Conservation (phyloP, 176 grass and related monocot species). For the Oryza coarctata region DNA sequence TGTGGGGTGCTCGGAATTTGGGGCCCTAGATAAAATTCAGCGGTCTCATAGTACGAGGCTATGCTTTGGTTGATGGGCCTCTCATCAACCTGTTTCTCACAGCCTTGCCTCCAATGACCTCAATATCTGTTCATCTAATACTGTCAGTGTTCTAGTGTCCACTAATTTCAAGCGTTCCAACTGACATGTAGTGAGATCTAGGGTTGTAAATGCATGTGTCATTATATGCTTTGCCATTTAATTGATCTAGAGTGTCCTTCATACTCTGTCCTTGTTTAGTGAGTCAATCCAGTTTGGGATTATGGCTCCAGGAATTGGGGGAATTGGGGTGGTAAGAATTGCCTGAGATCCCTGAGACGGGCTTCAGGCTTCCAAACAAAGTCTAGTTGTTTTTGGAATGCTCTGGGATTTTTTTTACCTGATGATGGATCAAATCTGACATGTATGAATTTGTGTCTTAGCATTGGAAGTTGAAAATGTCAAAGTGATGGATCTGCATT, state of each 20-base stretch:
- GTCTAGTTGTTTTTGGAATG: no score
- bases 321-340: no score
- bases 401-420: no score
- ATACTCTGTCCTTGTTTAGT: neutral
- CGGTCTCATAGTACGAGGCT: constrained; percentile 84
- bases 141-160: neutral
- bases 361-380: neutral
- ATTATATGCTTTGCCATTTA: neutral
- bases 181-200: neutral
- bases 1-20: constrained; percentile 67
- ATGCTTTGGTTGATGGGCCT: constrained; percentile 40
- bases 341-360: neutral
- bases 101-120: constrained; percentile 80
- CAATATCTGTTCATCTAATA: constrained; percentile 18
- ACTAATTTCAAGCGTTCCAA: neutral
- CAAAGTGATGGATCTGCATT: neutral
- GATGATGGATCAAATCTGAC: no score
- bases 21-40: constrained; percentile 49
- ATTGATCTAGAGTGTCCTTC: neutral
- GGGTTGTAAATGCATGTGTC: neutral
- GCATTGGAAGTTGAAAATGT: neutral
- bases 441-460: neutral
- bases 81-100: constrained; percentile 35
- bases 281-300: neutral
- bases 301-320: neutral